Evolutionary conservation across 257 asterid genomes (phyloP), one percentile per base, ranked within the genome.

Genomic region (Fraxinus anomala): DNA sequence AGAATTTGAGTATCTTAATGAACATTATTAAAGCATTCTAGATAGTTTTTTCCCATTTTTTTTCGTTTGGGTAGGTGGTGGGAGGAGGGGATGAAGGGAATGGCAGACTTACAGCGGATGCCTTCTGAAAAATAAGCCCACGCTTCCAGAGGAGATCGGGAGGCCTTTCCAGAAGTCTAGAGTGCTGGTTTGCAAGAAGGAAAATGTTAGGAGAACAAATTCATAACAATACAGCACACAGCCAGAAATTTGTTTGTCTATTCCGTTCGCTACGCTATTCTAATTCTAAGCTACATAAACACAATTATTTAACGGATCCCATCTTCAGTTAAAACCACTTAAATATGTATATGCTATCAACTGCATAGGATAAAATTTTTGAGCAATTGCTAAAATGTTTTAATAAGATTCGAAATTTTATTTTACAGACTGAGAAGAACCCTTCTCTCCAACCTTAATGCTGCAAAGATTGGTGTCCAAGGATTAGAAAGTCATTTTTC

Each of bases 101-200:
- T 34, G 37, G 66, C 69, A 83, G 42, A 84, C 98, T 93, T 89
- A 95, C 99, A 78, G 89, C 75, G 65, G 91, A 84, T 79, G 93
- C 73, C 89, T 89, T 91, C 68, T 93, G 99, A 80, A 86, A 83
- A 85, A 95, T 86, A 68, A 86, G 79, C 68, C 91, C 99, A 70
- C 97, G 98, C 86, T 84, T 93, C 87, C 92, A 92, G 74, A 84
- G 33, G 80, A 95, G 92, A 63, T 93, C 96, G 11, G 99, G 99
- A 72, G 99, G 99, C 86, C 94, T 91, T 90, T 88, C 97, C 66
- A 90, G 89, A 82, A 95, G 93, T 83, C 82, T 88, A 77, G 86
- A 80, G 73, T 95, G 99, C 99, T 95, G 96, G 76, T 80, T 68
- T 54, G 82, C 72, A 75, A 72, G 19, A 19, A 80, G 82, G 77